Conservation (phyloP, 2,329 filamentous ascomycete genomes). For the Xylaria sp. region DNA sequence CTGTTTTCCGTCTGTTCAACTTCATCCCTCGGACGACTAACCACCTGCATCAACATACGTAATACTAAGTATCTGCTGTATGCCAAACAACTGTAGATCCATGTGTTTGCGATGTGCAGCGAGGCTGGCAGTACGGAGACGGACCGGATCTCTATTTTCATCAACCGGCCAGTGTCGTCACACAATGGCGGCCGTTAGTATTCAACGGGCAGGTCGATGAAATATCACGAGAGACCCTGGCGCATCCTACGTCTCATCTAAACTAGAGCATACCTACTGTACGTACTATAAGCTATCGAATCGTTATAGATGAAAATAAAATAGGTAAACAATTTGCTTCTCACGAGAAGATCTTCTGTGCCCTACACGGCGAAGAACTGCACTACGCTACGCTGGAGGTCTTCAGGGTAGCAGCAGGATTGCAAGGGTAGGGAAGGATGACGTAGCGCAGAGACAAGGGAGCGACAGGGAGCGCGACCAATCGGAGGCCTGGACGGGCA, state of each 20-base stretch:
- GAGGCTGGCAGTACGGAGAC: not conserved
- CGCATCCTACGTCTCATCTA: conserved; percentile 1
- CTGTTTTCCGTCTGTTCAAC: not conserved
- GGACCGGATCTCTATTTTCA: not conserved
- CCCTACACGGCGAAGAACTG: too few species aligned
- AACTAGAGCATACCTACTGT: not conserved
- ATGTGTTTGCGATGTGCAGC: conserved; percentile 10
- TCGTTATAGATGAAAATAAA: not conserved
- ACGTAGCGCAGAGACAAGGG: conserved; percentile 34
- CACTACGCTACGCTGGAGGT: not conserved
- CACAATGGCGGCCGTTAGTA: not conserved
- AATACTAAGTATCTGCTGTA: not conserved
- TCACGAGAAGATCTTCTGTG: not conserved
- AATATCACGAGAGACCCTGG: conserved; percentile 7
- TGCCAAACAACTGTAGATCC: not conserved
- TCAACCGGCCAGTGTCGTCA: conserved; percentile 15
- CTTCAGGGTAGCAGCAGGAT: conserved; percentile 2
- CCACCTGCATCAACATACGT: not conserved
- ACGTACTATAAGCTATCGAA: too few species aligned
- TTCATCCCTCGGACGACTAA: not conserved
- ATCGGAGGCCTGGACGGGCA: not conserved
- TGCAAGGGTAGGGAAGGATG: conserved; percentile 19
- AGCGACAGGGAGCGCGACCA: conserved; percentile 1
- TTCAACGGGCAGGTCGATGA: not conserved
- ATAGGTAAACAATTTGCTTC: not conserved